phyloP scores from a whole-genome alignment of 2,329 filamentous ascomycete species.

The Stemphylium vesicarium region DNA sequence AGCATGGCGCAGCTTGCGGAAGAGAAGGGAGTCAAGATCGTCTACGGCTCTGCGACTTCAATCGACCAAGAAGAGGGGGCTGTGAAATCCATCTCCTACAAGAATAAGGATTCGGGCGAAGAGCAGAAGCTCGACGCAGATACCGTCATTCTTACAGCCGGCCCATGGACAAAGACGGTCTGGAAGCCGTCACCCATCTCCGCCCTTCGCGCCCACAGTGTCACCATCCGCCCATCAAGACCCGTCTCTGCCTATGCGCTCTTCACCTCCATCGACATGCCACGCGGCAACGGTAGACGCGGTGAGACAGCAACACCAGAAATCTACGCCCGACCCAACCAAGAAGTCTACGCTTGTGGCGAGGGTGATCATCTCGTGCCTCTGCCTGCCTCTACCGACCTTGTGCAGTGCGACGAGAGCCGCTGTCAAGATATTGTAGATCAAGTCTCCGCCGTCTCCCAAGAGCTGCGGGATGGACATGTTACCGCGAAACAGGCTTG shows the following conservation, averaged over 20 bases:
- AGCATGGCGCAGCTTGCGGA: slow-evolving; percentile 78
- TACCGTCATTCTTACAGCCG: slow-evolving; percentile 65
- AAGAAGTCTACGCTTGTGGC: slow-evolving; percentile 92
- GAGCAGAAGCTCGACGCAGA: slow-evolving; percentile 60
- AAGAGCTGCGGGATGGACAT: slow-evolving; percentile 54
- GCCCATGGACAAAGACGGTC: slow-evolving; percentile 65
- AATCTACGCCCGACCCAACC: slow-evolving; percentile 88
- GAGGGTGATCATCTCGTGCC: slow-evolving; percentile 80
- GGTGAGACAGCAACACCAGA: slow-evolving; percentile 76
- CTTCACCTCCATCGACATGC: slow-evolving; percentile 85
- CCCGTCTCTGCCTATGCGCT: slow-evolving; percentile 75
- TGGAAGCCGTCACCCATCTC: slow-evolving; percentile 63
- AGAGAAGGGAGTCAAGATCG: slow-evolving; percentile 64
- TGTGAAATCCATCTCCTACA: slow-evolving; percentile 70
- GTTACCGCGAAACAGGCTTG: slow-evolving; percentile 84
- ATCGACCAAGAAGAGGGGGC: slow-evolving; percentile 65
- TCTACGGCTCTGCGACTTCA: slow-evolving; percentile 70
- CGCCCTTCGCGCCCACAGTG: slow-evolving; percentile 67
- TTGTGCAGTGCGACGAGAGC: slow-evolving; percentile 74
- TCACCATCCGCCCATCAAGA: slow-evolving; percentile 63
- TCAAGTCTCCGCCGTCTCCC: slow-evolving; percentile 69
- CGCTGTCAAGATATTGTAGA: slow-evolving; percentile 86
- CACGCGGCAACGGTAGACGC: slow-evolving; percentile 53
- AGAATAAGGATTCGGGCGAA: slow-evolving; percentile 55
- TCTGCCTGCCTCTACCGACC: slow-evolving; percentile 75